phyloP scores from a whole-genome alignment of 2,329 filamentous ascomycete genomes.

The Pseudogymnoascus sp. region DNA sequence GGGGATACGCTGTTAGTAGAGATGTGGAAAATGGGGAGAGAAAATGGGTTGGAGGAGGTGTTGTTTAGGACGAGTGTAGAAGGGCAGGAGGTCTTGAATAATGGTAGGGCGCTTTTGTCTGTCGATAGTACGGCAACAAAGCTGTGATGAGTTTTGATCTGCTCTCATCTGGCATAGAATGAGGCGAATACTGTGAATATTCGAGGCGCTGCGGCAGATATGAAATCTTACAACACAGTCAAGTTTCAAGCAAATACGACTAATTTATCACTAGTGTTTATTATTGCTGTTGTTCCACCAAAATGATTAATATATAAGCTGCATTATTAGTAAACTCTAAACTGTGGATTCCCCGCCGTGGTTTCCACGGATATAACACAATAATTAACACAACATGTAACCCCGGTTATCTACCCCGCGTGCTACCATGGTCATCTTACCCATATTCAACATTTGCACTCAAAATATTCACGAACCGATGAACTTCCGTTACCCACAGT shows the following conservation, averaged over 20 bases:
- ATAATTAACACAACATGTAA: not conserved
- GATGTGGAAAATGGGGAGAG: constrained; percentile 35
- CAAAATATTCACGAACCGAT: not conserved
- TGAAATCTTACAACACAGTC: not conserved
- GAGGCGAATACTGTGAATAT: not conserved
- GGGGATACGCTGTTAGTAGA: constrained; percentile 38
- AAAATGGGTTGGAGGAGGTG: constrained; percentile 30
- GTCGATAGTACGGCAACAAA: not conserved
- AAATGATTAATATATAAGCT: not conserved
- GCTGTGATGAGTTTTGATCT: not conserved
- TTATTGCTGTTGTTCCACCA: not conserved
- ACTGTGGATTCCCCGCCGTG: not conserved
- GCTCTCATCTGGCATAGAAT: not conserved
- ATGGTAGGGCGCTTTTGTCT: not conserved
- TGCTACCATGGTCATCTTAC: not conserved
- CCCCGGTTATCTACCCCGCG: not conserved
- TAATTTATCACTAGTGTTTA: not conserved
- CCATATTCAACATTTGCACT: not conserved
- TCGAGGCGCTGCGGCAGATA: not conserved
- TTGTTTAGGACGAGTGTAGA: constrained; percentile 35
- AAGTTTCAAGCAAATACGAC: not conserved
- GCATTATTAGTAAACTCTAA: not conserved
- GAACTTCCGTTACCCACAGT: not conserved
- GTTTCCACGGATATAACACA: not conserved
- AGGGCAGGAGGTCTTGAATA: not conserved